phyloP scores from a whole-genome alignment of 768 basidiomycete genomes.

The Tricholoma saponaceum region DNA sequence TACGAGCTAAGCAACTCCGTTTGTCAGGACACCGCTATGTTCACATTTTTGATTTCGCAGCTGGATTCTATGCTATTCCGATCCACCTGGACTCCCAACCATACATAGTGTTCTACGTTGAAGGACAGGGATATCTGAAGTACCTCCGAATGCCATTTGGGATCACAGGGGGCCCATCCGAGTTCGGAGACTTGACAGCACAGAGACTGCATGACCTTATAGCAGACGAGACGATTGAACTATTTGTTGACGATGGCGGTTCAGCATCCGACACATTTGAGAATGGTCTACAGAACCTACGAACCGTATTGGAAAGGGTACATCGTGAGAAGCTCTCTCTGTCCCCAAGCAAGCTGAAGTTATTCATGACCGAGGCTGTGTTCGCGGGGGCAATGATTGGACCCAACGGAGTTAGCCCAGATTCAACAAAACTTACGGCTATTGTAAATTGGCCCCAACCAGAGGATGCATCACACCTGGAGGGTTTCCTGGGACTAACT shows the following conservation, averaged over 20 bases:
- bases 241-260: conserved; percentile 39
- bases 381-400: conserved; percentile 23
- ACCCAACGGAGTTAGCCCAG: not conserved
- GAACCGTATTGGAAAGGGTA: conserved; percentile 20
- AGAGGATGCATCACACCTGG: not conserved
- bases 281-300: conserved; percentile 18
- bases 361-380: conserved; percentile 34
- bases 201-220: conserved; percentile 21
- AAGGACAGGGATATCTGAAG: conserved; percentile 30
- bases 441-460: not conserved
- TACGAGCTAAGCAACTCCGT: conserved; percentile 31
- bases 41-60: conserved; percentile 31
- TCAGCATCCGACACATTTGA: conserved; percentile 27
- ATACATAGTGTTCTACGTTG: conserved; percentile 30
- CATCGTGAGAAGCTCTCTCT: conserved; percentile 25
- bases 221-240: conserved; percentile 19
- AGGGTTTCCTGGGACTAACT: not conserved
- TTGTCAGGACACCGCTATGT: conserved; percentile 29
- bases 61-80: conserved; percentile 26
- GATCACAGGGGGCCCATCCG: conserved; percentile 31
- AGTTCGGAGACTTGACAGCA: conserved; percentile 28
- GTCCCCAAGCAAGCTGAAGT: conserved; percentile 25
- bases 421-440: not conserved
- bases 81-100: conserved; percentile 12
- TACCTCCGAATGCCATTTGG: conserved; percentile 37